A percentile compares a stretch with the other conserved stretches of the same genome.
Conservation (phyloP, 1,284 basidiomycete genomes). For the Meripilus lineatus region DNA sequence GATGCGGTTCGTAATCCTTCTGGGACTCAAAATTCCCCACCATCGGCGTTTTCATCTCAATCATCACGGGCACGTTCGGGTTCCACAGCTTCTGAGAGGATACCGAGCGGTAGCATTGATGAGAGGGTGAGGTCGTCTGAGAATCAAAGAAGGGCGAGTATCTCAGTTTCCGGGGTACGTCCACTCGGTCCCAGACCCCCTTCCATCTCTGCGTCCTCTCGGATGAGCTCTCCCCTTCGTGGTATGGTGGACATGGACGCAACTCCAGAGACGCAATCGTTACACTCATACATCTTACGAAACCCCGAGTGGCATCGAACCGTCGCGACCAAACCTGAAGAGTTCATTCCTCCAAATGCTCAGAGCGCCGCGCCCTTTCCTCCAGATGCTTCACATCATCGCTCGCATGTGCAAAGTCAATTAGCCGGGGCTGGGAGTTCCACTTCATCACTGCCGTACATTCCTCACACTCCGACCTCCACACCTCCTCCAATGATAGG, state of each 20-base stretch:
- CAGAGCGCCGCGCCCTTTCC: not conserved
- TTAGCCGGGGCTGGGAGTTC: not conserved
- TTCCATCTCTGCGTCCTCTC: too few species aligned
- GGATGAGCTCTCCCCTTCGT: too few species aligned
- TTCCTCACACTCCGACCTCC: not conserved
- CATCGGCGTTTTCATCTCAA: constrained; percentile 6
- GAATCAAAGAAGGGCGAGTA: constrained; percentile 9
- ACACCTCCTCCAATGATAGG: not conserved
- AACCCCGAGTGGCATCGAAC: constrained; percentile 10
- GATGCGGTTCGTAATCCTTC: constrained; percentile 12
- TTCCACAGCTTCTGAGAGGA: constrained; percentile 12
- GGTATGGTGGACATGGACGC: too few species aligned
- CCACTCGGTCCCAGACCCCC: too few species aligned
- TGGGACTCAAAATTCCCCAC: constrained; percentile 5
- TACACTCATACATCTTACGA: constrained; percentile 9
- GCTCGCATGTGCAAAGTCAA: not conserved
- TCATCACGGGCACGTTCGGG: constrained; percentile 9
- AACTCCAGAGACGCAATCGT: not conserved
- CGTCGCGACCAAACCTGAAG: constrained; percentile 4
- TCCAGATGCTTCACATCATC: not conserved
- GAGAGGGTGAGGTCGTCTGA: constrained; percentile 10
- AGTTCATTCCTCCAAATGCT: not conserved
- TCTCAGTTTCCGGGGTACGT: not conserved
- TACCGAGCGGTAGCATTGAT: constrained; percentile 8
- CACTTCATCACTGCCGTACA: not conserved